Conservation (phyloP, 2,329 filamentous ascomycete species). For the Penicillium hordei region DNA sequence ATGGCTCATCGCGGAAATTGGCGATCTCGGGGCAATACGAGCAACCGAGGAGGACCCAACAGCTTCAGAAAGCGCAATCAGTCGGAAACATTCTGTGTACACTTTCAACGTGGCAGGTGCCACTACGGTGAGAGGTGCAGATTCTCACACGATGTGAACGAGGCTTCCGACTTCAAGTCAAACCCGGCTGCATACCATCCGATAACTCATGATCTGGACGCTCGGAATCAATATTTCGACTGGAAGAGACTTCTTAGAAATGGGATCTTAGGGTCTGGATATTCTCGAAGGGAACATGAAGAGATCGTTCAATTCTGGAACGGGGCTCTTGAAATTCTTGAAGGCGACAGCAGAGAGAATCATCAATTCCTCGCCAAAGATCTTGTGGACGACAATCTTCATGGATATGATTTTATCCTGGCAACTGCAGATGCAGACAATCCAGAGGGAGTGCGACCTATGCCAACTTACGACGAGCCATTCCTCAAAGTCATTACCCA, state of each 20-base stretch:
- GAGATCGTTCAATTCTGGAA: slow-evolving; percentile 7
- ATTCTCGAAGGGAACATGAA: background rate
- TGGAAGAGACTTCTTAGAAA: slow-evolving; percentile 9
- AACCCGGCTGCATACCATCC: background rate
- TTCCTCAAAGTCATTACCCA: slow-evolving; percentile 17
- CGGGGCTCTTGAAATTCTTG: slow-evolving; percentile 10
- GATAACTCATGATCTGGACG: background rate
- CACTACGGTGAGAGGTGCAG: slow-evolving; percentile 7
- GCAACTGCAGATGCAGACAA: background rate
- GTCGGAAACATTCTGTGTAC: background rate
- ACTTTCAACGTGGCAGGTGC: slow-evolving; percentile 10
- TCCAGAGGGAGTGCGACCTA: background rate
- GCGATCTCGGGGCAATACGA: slow-evolving; percentile 8
- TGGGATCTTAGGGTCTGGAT: background rate
- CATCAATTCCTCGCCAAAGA: slow-evolving; percentile 12
- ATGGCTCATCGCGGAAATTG: slow-evolving; percentile 5
- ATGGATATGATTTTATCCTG: slow-evolving; percentile 6
- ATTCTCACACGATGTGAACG: slow-evolving; percentile 7
- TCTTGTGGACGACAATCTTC: slow-evolving; percentile 7
- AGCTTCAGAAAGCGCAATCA: slow-evolving; percentile 9
- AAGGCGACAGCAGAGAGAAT: slow-evolving; percentile 7
- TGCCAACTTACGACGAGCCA: background rate
- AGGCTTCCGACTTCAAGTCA: background rate
- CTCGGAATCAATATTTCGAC: slow-evolving; percentile 12
- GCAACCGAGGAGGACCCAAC: slow-evolving; percentile 6